Evolutionary conservation across 352 stramenopile genomes (phyloP).

Genomic region (Pythium chondricola): DNA sequence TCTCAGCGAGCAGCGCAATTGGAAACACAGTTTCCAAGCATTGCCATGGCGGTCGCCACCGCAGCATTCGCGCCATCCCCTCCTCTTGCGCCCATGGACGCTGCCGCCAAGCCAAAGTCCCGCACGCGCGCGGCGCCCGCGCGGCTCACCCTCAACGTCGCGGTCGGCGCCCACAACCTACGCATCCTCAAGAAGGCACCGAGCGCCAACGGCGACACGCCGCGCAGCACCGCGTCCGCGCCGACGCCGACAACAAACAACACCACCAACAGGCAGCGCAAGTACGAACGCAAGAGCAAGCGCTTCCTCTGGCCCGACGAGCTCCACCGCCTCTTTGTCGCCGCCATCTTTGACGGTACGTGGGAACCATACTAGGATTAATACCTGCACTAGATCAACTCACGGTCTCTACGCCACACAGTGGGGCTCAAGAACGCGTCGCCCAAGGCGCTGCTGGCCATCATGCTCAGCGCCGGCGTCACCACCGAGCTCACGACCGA

Average conservation of each 20-base stretch:
- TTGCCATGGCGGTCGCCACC: constrained; percentile 14
- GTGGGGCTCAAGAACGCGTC: constrained; percentile 86
- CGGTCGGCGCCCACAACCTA: constrained; percentile 17
- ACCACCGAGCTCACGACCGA: constrained; percentile 73
- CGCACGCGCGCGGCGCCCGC: constrained; percentile 15
- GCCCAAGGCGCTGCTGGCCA: constrained; percentile 68
- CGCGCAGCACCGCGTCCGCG: background rate
- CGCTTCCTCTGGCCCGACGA: constrained; percentile 85
- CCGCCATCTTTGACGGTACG: constrained; percentile 82
- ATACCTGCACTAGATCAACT: too few relatives aligned
- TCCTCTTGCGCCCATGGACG: constrained; percentile 11
- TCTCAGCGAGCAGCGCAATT: constrained; percentile 1
- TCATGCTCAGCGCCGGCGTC: constrained; percentile 60
- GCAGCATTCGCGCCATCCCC: constrained; percentile 2
- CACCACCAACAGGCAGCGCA: constrained; percentile 54
- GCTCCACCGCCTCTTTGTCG: constrained; percentile 83
- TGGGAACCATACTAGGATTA: too few relatives aligned
- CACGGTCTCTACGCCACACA: constrained; percentile 12
- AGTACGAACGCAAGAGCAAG: constrained; percentile 76
- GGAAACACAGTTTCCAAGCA: too few relatives aligned
- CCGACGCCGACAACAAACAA: constrained; percentile 4
- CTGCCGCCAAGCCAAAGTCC: constrained; percentile 18
- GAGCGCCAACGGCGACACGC: background rate
- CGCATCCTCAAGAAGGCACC: constrained; percentile 21
- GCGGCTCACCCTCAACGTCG: constrained; percentile 4